Evolutionary conservation across 2,329 filamentous ascomycete species (phyloP).

Genomic region (Neoascochyta sp.): DNA sequence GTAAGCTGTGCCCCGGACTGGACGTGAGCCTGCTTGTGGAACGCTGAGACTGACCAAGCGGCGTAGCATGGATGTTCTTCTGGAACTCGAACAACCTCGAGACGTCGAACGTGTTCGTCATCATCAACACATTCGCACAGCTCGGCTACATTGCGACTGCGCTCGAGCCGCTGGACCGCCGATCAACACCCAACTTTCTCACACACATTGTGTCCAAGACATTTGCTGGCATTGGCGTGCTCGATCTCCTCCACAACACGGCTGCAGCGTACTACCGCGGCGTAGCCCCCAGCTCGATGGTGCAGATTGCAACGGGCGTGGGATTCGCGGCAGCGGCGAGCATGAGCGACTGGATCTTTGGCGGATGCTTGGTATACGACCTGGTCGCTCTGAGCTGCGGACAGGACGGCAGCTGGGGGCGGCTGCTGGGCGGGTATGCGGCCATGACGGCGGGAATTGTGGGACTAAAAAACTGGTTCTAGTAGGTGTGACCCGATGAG

Average conservation of each 20-base stretch:
- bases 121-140: constrained; percentile 54
- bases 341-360: constrained; percentile 58
- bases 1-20: constrained; percentile 32
- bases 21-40: background rate
- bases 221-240: constrained; percentile 58
- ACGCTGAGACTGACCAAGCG: constrained; percentile 1
- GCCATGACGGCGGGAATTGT: constrained; percentile 53
- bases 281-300: constrained; percentile 43
- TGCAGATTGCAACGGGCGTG: constrained; percentile 53
- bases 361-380: constrained; percentile 58
- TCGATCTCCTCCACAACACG: constrained; percentile 59
- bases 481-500: constrained; percentile 37
- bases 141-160: constrained; percentile 52
- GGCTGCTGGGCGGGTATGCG: constrained; percentile 51
- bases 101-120: constrained; percentile 54
- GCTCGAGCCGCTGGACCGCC: constrained; percentile 50
- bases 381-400: constrained; percentile 54
- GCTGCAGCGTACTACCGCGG: constrained; percentile 54
- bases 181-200: constrained; percentile 51
- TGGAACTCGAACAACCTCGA: constrained; percentile 55
- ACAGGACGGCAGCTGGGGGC: constrained; percentile 52
- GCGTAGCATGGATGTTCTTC: constrained; percentile 57
- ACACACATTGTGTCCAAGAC: constrained; percentile 58
- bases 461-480: constrained; percentile 49
- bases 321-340: constrained; percentile 51